Conservation (phyloP, 2,329 filamentous ascomycete genomes). For the Incumbomyces lentus region DNA sequence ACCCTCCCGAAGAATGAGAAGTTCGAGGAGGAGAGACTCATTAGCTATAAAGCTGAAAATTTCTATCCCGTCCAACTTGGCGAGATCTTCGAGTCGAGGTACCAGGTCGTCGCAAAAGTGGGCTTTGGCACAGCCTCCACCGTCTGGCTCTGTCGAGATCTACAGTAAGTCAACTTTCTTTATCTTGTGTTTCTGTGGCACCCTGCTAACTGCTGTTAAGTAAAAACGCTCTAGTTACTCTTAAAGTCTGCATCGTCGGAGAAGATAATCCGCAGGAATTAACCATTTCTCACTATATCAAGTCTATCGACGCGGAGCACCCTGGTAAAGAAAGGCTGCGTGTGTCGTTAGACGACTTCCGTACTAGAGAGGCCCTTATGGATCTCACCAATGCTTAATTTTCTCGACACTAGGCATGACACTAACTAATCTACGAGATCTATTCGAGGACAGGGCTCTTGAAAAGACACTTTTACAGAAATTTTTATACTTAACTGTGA, state of each 20-base stretch:
- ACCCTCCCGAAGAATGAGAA: too few relatives aligned
- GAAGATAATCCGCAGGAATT: neutral
- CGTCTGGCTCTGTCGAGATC: slow-evolving; percentile 33
- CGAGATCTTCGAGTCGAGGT: slow-evolving; percentile 27
- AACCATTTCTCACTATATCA: neutral
- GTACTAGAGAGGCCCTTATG: neutral
- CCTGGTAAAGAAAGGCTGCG: neutral
- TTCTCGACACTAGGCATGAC: neutral
- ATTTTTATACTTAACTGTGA: slow-evolving; percentile 16
- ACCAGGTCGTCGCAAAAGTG: slow-evolving; percentile 31
- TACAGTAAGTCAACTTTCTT: neutral
- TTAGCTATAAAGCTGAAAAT: slow-evolving; percentile 25
- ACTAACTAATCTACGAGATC: neutral
- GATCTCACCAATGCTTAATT: neutral
- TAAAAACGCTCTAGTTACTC: slow-evolving; percentile 2
- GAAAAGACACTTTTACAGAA: slow-evolving; percentile 20
- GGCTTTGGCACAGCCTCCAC: slow-evolving; percentile 34
- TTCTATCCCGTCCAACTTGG: slow-evolving; percentile 32
- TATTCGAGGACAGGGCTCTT: slow-evolving; percentile 14
- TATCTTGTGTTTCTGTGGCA: neutral
- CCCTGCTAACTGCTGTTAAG: neutral
- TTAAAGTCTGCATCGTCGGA: neutral
- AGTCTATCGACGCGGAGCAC: neutral
- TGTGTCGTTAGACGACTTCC: neutral
- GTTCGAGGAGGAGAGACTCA: slow-evolving; percentile 32